Percentiles rank a stretch among this genome's conserved stretches.
phyloP scores from a whole-genome alignment of 129 eudicot genomes.

The Flaveria trinervia region DNA sequence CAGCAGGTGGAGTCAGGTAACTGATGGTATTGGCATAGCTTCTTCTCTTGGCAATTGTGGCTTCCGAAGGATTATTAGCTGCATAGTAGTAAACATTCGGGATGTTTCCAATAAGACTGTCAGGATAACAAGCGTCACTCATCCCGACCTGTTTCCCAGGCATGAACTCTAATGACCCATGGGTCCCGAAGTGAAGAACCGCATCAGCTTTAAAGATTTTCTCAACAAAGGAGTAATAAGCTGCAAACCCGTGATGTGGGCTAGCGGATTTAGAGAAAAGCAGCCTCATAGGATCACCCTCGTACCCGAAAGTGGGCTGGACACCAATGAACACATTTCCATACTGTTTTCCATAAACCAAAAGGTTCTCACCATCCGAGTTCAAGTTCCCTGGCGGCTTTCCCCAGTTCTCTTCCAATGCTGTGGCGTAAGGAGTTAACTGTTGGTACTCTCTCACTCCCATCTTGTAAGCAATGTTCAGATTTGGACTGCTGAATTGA shows the following conservation, averaged over 20 bases:
- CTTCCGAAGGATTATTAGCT: slow-evolving; percentile 97
- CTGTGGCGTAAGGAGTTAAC: slow-evolving; percentile 74
- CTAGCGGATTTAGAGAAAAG: slow-evolving; percentile 97
- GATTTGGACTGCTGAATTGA: slow-evolving; percentile 96
- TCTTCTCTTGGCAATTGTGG: slow-evolving; percentile 90
- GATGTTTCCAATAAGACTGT: slow-evolving; percentile 93
- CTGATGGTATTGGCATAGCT: slow-evolving; percentile 97
- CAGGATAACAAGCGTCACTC: slow-evolving; percentile 95
- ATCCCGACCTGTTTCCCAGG: slow-evolving; percentile 99
- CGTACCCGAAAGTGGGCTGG: slow-evolving; percentile 98
- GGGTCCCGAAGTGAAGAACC: slow-evolving; percentile 97
- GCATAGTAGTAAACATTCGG: slow-evolving; percentile 96
- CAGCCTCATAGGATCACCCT: slow-evolving; percentile 97
- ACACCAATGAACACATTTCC: slow-evolving; percentile 98
- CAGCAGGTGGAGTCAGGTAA: slow-evolving; percentile 98
- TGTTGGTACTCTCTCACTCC: slow-evolving; percentile 83
- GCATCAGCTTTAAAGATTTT: slow-evolving; percentile 94
- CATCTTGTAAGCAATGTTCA: slow-evolving; percentile 90
- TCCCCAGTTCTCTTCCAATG: slow-evolving; percentile 98
- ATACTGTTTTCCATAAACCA: slow-evolving; percentile 88
- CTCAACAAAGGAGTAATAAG: slow-evolving; percentile 93
- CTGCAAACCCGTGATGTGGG: slow-evolving; percentile 99
- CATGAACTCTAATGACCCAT: slow-evolving; percentile 98
- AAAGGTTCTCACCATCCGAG: slow-evolving; percentile 93
- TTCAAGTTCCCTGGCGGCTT: slow-evolving; percentile 98